A percentile compares a stretch with the other conserved stretches of the same genome.
These are phyloP conservation scores for Bassia scoparia DNA, from an alignment of 148 eudicot species.

Conservation along the genomic window DNA sequence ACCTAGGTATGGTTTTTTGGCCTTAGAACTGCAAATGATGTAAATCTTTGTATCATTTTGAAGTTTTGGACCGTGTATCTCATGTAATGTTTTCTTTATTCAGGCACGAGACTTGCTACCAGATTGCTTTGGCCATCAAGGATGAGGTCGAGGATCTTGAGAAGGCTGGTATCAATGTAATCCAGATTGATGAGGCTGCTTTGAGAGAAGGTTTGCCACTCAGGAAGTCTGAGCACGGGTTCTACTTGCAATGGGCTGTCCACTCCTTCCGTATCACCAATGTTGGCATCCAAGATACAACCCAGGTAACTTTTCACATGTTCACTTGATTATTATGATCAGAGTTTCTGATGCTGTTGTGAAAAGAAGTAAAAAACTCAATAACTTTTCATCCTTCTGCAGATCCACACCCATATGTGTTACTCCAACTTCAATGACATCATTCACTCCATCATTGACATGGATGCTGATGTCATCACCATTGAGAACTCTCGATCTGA, in stretches of 20 bases:
- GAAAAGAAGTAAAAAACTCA: not conserved
- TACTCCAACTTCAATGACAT: conserved; percentile 96
- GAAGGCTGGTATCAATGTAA: conserved; percentile 85
- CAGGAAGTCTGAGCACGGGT: conserved; percentile 84
- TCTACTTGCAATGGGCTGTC: conserved; percentile 97
- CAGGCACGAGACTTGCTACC: conserved; percentile 93
- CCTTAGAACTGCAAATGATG: not conserved
- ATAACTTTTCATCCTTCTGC: conserved; percentile 7
- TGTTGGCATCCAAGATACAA: conserved; percentile 73
- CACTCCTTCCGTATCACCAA: conserved; percentile 98
- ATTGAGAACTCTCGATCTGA: conserved; percentile 97
- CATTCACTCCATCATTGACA: conserved; percentile 95
- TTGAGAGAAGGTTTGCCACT: conserved; percentile 91
- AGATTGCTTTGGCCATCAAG: conserved; percentile 95
- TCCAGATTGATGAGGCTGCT: conserved; percentile 98
- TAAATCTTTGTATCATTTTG: not conserved
- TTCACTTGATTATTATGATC: not conserved
- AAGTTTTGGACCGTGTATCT: not conserved
- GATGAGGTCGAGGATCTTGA: conserved; percentile 97
- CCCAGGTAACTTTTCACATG: conserved; percentile 60
- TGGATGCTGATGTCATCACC: conserved; percentile 98
- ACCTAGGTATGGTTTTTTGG: conserved; percentile 54
- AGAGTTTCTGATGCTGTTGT: not conserved
- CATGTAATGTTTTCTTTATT: not conserved
- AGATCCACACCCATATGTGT: conserved; percentile 99